Base-by-base conservation (phyloP, 352 stramenopile species). In the Hyaloperonospora brassicae region DNA sequence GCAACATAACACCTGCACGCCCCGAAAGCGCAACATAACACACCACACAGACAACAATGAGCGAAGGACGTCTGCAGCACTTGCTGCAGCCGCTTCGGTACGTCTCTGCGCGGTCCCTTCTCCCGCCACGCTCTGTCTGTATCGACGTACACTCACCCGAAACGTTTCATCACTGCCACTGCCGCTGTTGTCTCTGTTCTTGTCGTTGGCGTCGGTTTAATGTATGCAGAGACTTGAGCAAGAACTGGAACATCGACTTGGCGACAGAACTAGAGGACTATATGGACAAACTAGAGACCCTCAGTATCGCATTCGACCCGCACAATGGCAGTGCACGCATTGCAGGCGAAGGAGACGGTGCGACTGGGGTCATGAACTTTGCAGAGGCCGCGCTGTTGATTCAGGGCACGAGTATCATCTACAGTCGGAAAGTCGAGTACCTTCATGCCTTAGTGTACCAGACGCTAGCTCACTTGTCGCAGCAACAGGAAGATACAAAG, bases 401-500 rank as follows among this genome's bases (percentile, higher is more conserved):
- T 49, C 90, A 98, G 49, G 93, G 93, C 48, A 96, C 90, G 44
- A 89, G 77, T 14, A 72, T 95, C 75, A 91, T 97, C 46, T 98
- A 98, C 76, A 94, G 86, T 55, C 85, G 90, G 59, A 98, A 98
- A 64, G 91, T 98, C 35, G 90, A 98, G 68, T 97, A 97, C 58
- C 68, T 98, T 2, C 91, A 98, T 66, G 76, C 82, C 34, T 72
- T 97, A 1, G 89, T 97, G 47, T 96, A 94, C 65, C 84, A 96
- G 53, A 89, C 87, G 36, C 66, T 97, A 17, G 72, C 92, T 42
- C 85, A 96, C 46, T 59, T 89, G 35, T 78, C 71, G 27, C 76
- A 74, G 45, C 76, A 86, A 35, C 66, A 87, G 24, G 62, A 83
- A 43, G 54, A 14, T 41, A 47, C 10, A 64, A n/a, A 17, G 47